phyloP scores from a whole-genome alignment of 2,329 filamentous ascomycete species.

The Thermothelomyces thermophilus region DNA sequence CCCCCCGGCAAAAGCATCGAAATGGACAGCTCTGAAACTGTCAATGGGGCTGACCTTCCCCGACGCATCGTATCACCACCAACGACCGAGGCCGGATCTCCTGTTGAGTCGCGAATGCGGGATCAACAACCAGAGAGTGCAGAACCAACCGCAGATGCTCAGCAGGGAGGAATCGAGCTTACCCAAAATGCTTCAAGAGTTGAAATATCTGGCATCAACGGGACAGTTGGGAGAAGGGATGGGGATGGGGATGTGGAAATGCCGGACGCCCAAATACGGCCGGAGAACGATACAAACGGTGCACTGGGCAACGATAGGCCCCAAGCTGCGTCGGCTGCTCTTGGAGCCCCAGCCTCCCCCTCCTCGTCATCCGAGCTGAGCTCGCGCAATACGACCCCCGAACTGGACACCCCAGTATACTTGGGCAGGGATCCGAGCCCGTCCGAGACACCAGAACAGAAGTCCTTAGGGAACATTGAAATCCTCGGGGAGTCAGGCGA shows the following conservation, averaged over 20 bases:
- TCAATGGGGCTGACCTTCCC: too few species aligned
- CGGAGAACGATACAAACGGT: neutral
- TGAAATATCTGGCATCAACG: neutral
- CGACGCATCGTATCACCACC: too few species aligned
- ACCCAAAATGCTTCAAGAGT: neutral
- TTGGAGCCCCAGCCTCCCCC: neutral
- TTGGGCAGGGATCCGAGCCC: neutral
- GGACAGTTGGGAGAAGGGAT: neutral
- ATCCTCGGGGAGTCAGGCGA: conserved; percentile 35
- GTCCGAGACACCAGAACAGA: neutral
- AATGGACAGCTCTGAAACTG: neutral
- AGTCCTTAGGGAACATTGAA: conserved; percentile 27
- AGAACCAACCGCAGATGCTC: neutral
- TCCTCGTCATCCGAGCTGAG: conserved; percentile 13
- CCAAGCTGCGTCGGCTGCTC: neutral
- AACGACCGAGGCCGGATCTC: too few species aligned
- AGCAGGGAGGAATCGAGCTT: neutral
- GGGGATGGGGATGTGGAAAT: conserved; percentile 1
- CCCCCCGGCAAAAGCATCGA: too few species aligned
- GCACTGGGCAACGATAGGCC: neutral
- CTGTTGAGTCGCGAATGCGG: too few species aligned
- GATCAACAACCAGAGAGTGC: too few species aligned
- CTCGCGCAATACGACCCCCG: conserved; percentile 12
- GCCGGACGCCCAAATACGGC: neutral
- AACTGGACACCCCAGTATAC: conserved; percentile 4